These are phyloP conservation scores for Diophrys sp. DNA, from an alignment of 73 alveolate species.

Conservation along the genomic window DNA sequence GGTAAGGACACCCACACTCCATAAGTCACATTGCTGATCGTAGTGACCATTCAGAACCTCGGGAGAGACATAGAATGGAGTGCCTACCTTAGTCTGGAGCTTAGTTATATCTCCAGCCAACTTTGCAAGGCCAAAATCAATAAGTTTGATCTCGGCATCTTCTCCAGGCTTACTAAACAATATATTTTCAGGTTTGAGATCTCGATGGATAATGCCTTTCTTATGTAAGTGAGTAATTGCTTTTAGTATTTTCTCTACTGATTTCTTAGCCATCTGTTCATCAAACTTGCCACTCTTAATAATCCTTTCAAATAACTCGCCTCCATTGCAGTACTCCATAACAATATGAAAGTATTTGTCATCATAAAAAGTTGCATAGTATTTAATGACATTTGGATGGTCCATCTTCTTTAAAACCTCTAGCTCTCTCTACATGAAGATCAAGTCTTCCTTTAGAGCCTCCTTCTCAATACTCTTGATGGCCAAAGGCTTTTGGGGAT, in stretches of 20 bases:
- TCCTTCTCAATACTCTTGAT: slow-evolving; percentile 13
- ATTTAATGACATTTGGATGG: slow-evolving; percentile 71
- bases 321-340: slow-evolving; percentile 79
- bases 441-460: not conserved
- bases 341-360: slow-evolving; percentile 62
- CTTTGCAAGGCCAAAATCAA: slow-evolving; percentile 64
- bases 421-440: slow-evolving; percentile 21
- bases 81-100: slow-evolving; percentile 49
- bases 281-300: slow-evolving; percentile 34
- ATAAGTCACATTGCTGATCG: slow-evolving; percentile 51
- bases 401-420: slow-evolving; percentile 36
- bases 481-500: slow-evolving; percentile 19
- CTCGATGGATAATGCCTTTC: slow-evolving; percentile 61
- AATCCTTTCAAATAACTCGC: slow-evolving; percentile 68
- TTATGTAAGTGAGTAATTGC: slow-evolving; percentile 54
- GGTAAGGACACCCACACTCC: slow-evolving; percentile 69
- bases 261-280: slow-evolving; percentile 65
- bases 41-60: slow-evolving; percentile 66
- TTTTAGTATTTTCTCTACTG: slow-evolving; percentile 48
- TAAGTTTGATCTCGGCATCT: slow-evolving; percentile 23
- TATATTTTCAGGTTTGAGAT: slow-evolving; percentile 74
- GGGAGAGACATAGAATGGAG: slow-evolving; percentile 77
- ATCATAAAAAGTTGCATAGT: slow-evolving; percentile 62
- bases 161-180: slow-evolving; percentile 28
- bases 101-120: slow-evolving; percentile 14